Evolutionary conservation across 176 grass and related monocot species (phyloP).

Genomic region (Juncus inflexus): DNA sequence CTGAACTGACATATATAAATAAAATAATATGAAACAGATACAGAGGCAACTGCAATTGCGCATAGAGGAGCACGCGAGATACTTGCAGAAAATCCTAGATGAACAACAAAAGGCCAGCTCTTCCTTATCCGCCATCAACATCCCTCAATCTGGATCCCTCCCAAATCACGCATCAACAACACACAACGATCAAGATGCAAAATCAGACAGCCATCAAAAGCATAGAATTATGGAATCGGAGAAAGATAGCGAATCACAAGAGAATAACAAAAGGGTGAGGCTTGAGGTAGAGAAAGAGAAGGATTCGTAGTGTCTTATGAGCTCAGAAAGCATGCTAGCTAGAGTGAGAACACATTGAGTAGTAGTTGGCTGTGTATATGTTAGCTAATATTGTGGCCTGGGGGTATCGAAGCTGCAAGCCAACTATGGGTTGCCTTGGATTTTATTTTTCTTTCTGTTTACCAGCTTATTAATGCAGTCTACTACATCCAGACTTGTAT

Average conservation of each 20-base stretch:
- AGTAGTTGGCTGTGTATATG: conserved; percentile 14
- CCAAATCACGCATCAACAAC: conserved; percentile 5
- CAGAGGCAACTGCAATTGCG: conserved; percentile 67
- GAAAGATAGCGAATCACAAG: conserved; percentile 16
- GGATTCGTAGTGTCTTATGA: conserved; percentile 31
- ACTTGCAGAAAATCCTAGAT: conserved; percentile 83
- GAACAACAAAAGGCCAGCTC: conserved; percentile 52
- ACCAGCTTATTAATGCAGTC: too few species aligned
- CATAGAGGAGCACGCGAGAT: conserved; percentile 74
- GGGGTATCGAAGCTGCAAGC: conserved; percentile 9
- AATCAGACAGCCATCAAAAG: conserved; percentile 9
- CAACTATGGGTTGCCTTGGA: conserved; percentile 21
- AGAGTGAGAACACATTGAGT: conserved; percentile 13
- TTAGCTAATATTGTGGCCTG: not conserved
- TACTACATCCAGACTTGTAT: conserved; percentile 14
- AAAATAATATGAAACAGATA: conserved; percentile 32
- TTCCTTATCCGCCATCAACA: conserved; percentile 19
- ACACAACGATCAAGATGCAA: conserved; percentile 12
- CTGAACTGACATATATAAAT: conserved; percentile 15
- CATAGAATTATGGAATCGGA: conserved; percentile 23
- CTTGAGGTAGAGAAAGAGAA: conserved; percentile 30
- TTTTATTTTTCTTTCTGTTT: not conserved
- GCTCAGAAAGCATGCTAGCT: conserved; percentile 1
- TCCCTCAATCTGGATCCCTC: conserved; percentile 17
- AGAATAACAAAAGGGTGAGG: conserved; percentile 38